Base-by-base conservation (phyloP, 192 early-diverging fungal genomes). In the Gaertneriomyces sp. region DNA sequence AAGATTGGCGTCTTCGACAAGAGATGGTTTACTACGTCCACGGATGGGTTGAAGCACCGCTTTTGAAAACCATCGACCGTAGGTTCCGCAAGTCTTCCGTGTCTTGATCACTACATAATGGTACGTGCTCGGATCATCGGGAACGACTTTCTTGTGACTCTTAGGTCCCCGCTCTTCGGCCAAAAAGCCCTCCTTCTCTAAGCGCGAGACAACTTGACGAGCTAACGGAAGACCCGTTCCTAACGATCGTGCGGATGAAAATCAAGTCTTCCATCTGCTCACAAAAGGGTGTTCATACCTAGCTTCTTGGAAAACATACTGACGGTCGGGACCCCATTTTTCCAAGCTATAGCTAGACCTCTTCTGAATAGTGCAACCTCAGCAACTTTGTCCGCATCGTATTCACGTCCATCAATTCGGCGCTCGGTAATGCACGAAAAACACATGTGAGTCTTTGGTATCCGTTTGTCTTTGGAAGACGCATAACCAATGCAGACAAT, bases 401-500 rank as follows among this genome's bases (percentile, higher is more conserved):
- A 71, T 11, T 61, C 42, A 40, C 53, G 25, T 20, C 46, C 46
- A 70, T 70, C 51, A 5, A 61, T 49, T 10, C 42, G 11, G 6
- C 44, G 14, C 10, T 68, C 58, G 47, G 70, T 67, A 8, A 61
- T 45, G 67, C 80, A 81, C 7, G 62, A 43, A 53, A 59, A 78
- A 56, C 80, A 81, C 1, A 60, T 11, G 52, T 75, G 63, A 4
- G 5, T 20, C 43, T 58, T 62, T 10, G 71, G 67, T 11, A 74
- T 42, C 5, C 65, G 55, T 42, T 58, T 43, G 50, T 81, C 78
- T n/a, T 39, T 53, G 10, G 14, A 14, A 17, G 60, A 59, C 9
- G 11, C 33, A 44, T 67, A 81, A 5, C 80, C 80, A 44, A 69
- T 80, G 47, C 80, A 81, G 19, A 42, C 52, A 16, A 68, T 16